Evolutionary conservation across 2,329 filamentous ascomycete genomes (phyloP), one percentile per base, ranked within the genome.

Genomic region (Colletotrichum graminicola): DNA sequence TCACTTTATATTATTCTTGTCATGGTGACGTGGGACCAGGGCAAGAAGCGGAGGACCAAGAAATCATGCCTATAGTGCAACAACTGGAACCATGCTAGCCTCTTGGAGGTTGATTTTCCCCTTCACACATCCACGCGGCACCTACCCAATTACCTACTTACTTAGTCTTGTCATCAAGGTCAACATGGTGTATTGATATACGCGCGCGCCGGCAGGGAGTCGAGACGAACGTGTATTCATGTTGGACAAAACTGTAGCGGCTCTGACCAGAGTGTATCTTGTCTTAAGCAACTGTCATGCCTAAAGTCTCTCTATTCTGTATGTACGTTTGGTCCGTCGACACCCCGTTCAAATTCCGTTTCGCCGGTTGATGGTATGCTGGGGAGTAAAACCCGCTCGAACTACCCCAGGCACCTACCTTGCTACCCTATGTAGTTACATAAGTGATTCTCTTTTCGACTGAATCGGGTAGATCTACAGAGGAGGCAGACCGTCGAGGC

Each of bases 201-300:
- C 18, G 26, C 12, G 26, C 12, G 45, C 11, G 39, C 14, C 7
- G 29, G 52, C 4, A 14, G 6, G 5, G 5, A n/a, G 29, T 45
- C 21, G 39, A 51, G 59, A 56, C 32, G 59, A 63, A 56, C 59
- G 29, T 36, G 49, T 41, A 8, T 36, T 62, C 60, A 10, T 41
- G 39, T 29, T 29, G 18, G 26, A n/a, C 21, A 39, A 26, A 18
- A 39, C 7, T 34, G 11, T 3, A 26, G 10, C 18, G 39, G 41
- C 23, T 51, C 49, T 7, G 18, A 18, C 3, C 8, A 51, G 14
- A 23, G 16, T 43, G 32, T 21, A 55, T 5, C n/a, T 23, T 14
- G n/a, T 21, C 5, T 16, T 23, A 6, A 11, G 5, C 26, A 52
- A 32, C 14, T 7, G 11, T 2, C 18, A 55, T 34, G 32, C 3